Base-by-base conservation (phyloP, 345 rosid genomes). In the Citrus mangshanensis region DNA sequence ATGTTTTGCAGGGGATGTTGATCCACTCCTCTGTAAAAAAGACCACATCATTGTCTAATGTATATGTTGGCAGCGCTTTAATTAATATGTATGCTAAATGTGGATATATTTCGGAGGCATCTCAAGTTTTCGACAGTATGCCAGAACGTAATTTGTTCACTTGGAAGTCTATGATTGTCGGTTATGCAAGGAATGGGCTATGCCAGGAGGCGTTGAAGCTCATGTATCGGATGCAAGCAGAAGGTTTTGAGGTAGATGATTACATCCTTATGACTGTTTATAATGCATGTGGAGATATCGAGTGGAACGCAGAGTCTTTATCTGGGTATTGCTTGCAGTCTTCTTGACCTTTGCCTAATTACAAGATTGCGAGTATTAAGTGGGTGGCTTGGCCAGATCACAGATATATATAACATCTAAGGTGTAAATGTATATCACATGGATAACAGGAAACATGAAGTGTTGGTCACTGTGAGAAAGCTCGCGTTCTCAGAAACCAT, bases 51-150 rank as follows among this genome's bases (percentile, higher is more conserved):
- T 61, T 85, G 9, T 83, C 91, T 37, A 93, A 93, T 80, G 93
- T 93, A 46, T 89, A 84, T 87, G 98, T 92, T n/a, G 93, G 93
- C 7, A 89, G 95, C 64, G 95, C 98, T 42, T 83, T 93, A 78
- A 88, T 95, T 63, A 88, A 91, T 69, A 91, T 95, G 98, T 93
- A 93, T 81, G 92, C 93, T 24, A 95, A 90, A 85, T 92, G 95
- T 68, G 98, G 98, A 68, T 83, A 83, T 73, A 80, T 92, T 46
- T 82, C 90, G 0, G 98, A 95, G 85, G 98, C 97, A 72, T 84
- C 78, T 82, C 86, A 80, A 73, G 93, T 93, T 76, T 95, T 95
- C 37, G 90, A 91, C 75, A 86, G 87, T 81, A 91, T 95, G 96
- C 93, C 93, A 4, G 89, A 88, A 77, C 83, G 89, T 77, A 93